phyloP scores from a whole-genome alignment of 202 grass and related monocot species.

The Bolboschoenoplectus hybrid region DNA sequence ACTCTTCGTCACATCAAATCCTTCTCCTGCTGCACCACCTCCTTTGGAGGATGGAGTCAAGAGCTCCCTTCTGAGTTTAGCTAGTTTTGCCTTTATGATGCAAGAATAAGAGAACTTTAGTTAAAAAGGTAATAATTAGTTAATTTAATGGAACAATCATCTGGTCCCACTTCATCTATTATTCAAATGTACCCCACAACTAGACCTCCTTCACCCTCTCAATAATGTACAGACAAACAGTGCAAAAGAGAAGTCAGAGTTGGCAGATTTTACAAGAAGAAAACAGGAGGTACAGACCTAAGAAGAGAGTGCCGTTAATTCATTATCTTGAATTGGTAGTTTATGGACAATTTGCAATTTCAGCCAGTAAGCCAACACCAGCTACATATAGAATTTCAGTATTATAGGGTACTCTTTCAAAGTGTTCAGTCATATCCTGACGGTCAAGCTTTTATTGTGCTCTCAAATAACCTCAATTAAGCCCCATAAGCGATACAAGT shows the following conservation, averaged over 20 bases:
- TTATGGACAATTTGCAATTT: not conserved
- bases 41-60: slow-evolving; percentile 82
- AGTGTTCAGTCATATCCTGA: not conserved
- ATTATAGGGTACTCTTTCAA: not conserved
- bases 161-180: not conserved
- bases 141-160: not conserved
- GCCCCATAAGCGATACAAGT: not conserved
- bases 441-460: not conserved
- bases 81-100: slow-evolving; percentile 79
- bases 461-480: slow-evolving; percentile 21
- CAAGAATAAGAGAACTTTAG: slow-evolving; percentile 7
- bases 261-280: slow-evolving; percentile 2
- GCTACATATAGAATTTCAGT: not conserved
- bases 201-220: not conserved
- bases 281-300: not conserved
- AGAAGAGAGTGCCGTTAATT: not conserved
- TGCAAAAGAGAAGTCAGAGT: not conserved
- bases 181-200: not conserved
- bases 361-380: not conserved
- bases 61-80: slow-evolving; percentile 85
- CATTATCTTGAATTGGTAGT: not conserved
- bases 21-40: slow-evolving; percentile 81
- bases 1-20: slow-evolving; percentile 97
- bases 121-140: not conserved
- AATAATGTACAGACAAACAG: not conserved